A percentile compares a stretch with the other conserved stretches of the same genome.
These are phyloP conservation scores for Monilinia polystroma DNA, from an alignment of 2,329 filamentous ascomycete species.

Conservation along the genomic window DNA sequence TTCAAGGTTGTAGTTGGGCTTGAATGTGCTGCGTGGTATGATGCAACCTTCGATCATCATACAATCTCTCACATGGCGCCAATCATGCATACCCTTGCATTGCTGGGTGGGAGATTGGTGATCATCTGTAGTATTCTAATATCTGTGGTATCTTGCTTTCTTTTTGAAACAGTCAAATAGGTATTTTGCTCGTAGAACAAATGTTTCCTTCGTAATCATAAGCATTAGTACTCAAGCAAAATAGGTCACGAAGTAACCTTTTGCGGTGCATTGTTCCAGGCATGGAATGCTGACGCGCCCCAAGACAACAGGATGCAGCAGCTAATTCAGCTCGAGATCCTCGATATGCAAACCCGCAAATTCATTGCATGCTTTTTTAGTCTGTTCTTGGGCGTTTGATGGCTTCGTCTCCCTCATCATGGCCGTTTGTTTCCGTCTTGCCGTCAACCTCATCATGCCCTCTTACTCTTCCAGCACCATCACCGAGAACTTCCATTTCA, in stretches of 20 bases:
- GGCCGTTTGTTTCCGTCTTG: constrained; percentile 39
- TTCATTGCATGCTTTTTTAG: background rate
- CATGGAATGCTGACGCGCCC: background rate
- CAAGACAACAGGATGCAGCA: background rate
- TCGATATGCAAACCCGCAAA: background rate
- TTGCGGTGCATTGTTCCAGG: background rate
- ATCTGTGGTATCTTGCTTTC: background rate
- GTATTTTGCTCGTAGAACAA: background rate
- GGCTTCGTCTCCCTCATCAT: constrained; percentile 44
- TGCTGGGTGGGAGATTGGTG: background rate
- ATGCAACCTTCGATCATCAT: background rate
- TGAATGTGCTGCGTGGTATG: background rate
- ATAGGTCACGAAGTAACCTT: background rate
- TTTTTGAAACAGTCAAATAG: background rate
- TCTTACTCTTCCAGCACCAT: constrained; percentile 61
- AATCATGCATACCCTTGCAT: background rate
- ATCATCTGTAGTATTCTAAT: background rate
- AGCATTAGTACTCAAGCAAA: background rate
- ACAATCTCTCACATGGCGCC: background rate
- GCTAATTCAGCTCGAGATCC: background rate
- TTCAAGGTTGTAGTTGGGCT: background rate
- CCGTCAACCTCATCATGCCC: constrained; percentile 54
- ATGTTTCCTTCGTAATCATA: background rate
- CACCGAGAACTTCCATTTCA: constrained; percentile 52
- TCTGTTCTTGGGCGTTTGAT: constrained; percentile 17